Conservation (phyloP, 2,329 filamentous ascomycete species). For the Aspergillus calidoustus region DNA sequence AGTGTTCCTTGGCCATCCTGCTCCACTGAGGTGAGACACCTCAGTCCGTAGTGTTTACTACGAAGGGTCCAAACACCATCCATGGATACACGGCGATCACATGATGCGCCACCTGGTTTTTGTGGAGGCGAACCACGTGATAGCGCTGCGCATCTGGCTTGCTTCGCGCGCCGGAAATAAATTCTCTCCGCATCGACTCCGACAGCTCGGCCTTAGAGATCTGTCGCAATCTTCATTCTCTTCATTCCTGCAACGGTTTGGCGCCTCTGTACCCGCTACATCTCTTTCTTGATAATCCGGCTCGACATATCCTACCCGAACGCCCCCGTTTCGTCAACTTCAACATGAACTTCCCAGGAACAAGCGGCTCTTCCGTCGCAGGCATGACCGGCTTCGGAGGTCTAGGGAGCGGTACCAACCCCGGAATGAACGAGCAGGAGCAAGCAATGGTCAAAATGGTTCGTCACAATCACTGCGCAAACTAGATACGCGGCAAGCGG, state of each 20-base stretch:
- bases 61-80: background rate
- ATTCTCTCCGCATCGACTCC: slow-evolving; percentile 38
- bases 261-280: background rate
- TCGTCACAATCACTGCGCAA: slow-evolving; percentile 3
- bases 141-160: slow-evolving; percentile 18
- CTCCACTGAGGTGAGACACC: background rate
- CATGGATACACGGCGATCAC: background rate
- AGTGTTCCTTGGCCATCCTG: background rate
- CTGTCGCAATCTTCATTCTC: background rate
- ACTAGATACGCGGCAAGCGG: background rate
- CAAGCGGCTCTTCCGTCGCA: slow-evolving; percentile 32
- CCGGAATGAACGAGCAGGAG: slow-evolving; percentile 53
- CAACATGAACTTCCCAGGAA: slow-evolving; percentile 44
- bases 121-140: slow-evolving; percentile 29
- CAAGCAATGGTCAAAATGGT: slow-evolving; percentile 54
- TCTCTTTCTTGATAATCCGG: background rate
- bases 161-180: slow-evolving; percentile 34
- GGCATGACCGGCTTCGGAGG: slow-evolving; percentile 32
- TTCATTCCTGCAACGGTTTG: background rate
- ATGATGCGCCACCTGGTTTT: background rate
- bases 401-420: slow-evolving; percentile 28
- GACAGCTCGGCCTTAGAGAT: slow-evolving; percentile 4
- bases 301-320: background rate
- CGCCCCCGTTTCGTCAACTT: background rate
- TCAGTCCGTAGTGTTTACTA: too few relatives aligned